Evolutionary conservation across 176 grass and related monocot species (phyloP).

Genomic region (Saccharum spontaneum): DNA sequence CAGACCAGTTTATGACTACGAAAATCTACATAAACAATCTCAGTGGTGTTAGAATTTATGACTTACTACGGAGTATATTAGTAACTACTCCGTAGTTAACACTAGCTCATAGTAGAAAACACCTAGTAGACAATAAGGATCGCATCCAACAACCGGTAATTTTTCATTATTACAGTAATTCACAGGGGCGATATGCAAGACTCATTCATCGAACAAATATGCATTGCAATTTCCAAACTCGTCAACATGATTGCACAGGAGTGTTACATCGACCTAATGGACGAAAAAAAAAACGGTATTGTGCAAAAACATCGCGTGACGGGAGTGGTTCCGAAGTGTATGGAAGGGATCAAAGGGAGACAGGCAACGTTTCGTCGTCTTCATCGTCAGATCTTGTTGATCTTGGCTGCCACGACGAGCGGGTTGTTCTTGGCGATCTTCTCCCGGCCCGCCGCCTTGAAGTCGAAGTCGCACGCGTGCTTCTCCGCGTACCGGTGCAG

Average conservation of each 20-base stretch:
- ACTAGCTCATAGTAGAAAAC: too few relatives aligned
- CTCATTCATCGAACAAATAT: not conserved
- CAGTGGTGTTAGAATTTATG: not conserved
- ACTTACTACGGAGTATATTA: not conserved
- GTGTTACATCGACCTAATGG: not conserved
- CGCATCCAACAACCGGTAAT: too few relatives aligned
- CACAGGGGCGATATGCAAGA: not conserved
- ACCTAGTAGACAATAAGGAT: too few relatives aligned
- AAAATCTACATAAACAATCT: not conserved
- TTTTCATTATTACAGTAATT: not conserved
- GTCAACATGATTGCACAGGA: not conserved
- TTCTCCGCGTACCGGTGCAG: constrained; percentile 46
- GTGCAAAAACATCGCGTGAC: not conserved
- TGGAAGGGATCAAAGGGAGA: not conserved
- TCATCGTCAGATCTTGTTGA: constrained; percentile 35
- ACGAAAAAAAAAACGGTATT: not conserved
- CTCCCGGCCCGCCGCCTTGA: constrained; percentile 35
- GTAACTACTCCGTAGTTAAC: too few relatives aligned
- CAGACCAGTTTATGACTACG: too few relatives aligned
- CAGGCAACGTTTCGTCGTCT: not conserved
- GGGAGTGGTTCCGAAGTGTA: not conserved
- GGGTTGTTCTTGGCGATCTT: constrained; percentile 51
- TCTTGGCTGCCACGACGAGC: constrained; percentile 35
- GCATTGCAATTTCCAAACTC: not conserved
- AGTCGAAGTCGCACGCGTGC: constrained; percentile 51